Base-by-base conservation (phyloP, 176 grass and related monocot species). In the Oryza brachyantha region DNA sequence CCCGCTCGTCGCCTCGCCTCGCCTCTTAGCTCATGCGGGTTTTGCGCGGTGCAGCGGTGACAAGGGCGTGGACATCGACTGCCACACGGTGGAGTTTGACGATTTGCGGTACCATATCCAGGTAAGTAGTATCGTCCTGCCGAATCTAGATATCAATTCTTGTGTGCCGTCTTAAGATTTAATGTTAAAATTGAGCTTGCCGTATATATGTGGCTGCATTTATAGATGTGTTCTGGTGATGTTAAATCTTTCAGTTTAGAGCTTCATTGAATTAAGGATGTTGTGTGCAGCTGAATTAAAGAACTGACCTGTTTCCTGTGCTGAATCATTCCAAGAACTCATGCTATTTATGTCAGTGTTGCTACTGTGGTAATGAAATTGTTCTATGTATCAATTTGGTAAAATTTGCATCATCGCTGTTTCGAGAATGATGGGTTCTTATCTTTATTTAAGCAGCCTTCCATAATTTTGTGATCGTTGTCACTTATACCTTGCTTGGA, bases 71-170 rank as follows among this genome's bases (percentile, higher is more conserved):
- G 96, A 99, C 83, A 90, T 95, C 66, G 96, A 95, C 78, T 99
- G 96, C 78, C 96, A 98, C 74, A 93, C 92, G 25, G 96, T 98
- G 63, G 96, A 98, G 43, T 98, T 94, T 40, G 96, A 94, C 52
- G 96, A 98, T 69, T 85, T 98, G 68, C 90, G 92, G 41, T 99
- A 99, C 84, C 96, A 99, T 81, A 88, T 99, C 29, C 96, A 95
- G 92, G 96, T 99, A 26, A 74, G 35, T 42, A 22, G 10, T 45
- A n/a, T 37, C 32, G 13, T 64, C n/a, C 29, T 73, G 24, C 5
- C 7, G 22, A 35, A 73, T 36, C 41, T 34, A 29, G 29, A 37
- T 46, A 19, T 10, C 26, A 32, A 39, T 62, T 69, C 14, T 19
- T 8, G 31, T 34, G 25, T 61, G 39, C 10, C 59, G 31, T 76